phyloP scores from a whole-genome alignment of 1,139 yeast genomes.

The Lodderomyces parapsilosis region DNA sequence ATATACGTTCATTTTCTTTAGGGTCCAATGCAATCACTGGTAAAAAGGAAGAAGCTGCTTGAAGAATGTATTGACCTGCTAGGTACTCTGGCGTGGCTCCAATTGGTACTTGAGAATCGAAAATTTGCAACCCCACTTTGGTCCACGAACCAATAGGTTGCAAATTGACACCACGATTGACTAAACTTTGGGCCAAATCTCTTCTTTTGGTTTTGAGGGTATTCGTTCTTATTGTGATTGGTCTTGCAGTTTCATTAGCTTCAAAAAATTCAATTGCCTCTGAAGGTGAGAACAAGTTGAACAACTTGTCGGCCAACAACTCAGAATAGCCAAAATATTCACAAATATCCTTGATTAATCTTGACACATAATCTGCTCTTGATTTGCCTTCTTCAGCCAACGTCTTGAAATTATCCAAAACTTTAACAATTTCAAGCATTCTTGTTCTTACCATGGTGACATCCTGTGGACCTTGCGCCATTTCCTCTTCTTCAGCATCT shows the following conservation, averaged over 20 bases:
- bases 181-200: slow-evolving; percentile 91
- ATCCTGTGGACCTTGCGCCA: slow-evolving; percentile 58
- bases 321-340: slow-evolving; percentile 97
- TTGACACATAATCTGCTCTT: slow-evolving; percentile 75
- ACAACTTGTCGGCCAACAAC: slow-evolving; percentile 89
- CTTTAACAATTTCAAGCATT: slow-evolving; percentile 93
- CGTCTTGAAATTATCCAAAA: slow-evolving; percentile 86
- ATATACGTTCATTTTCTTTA: slow-evolving; percentile 88
- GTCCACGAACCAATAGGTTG: slow-evolving; percentile 99
- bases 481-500: slow-evolving; percentile 50
- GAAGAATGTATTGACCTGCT: slow-evolving; percentile 96
- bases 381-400: slow-evolving; percentile 85
- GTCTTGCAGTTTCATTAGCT: slow-evolving; percentile 96
- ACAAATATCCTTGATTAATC: slow-evolving; percentile 81
- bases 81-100: slow-evolving; percentile 99
- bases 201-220: slow-evolving; percentile 93
- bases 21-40: slow-evolving; percentile 98
- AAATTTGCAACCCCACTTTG: slow-evolving; percentile 93
- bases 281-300: slow-evolving; percentile 85
- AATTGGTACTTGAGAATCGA: slow-evolving; percentile 97
- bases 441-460: slow-evolving; percentile 84
- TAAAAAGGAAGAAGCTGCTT: slow-evolving; percentile 96
- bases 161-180: slow-evolving; percentile 93
- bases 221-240: slow-evolving; percentile 94
- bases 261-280: slow-evolving; percentile 98